Evolutionary conservation across 768 basidiomycete species (phyloP).

Genomic region (Nidula microcarpa): DNA sequence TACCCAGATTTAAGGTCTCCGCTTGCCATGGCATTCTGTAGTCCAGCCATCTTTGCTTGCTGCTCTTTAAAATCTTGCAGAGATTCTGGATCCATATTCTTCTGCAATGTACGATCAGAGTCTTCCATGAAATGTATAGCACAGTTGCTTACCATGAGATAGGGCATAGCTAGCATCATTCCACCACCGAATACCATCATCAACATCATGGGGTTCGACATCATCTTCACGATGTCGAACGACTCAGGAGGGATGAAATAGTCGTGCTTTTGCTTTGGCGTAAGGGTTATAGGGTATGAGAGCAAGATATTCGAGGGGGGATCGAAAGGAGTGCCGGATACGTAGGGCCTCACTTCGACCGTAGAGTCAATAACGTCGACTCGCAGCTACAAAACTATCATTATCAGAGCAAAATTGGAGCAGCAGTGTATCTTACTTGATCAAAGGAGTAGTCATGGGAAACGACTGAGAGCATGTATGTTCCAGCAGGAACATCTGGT

Average conservation of each 20-base stretch:
- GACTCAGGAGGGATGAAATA: conserved; percentile 71
- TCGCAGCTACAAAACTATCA: conserved; percentile 62
- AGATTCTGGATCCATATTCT: conserved; percentile 71
- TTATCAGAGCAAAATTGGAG: conserved; percentile 3
- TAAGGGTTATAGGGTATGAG: conserved; percentile 58
- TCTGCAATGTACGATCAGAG: conserved; percentile 34
- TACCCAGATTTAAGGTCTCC: conserved; percentile 63
- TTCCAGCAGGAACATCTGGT: conserved; percentile 64
- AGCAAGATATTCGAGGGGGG: conserved; percentile 53
- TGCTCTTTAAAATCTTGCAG: conserved; percentile 62
- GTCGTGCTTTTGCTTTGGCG: conserved; percentile 48
- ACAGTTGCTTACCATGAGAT: conserved; percentile 55
- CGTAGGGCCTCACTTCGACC: conserved; percentile 57
- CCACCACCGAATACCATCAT: conserved; percentile 65
- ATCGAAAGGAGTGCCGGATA: conserved; percentile 65
- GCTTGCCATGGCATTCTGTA: conserved; percentile 54
- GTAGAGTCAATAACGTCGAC: conserved; percentile 52
- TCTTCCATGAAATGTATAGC: conserved; percentile 2
- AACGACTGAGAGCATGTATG: conserved; percentile 64
- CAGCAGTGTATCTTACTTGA: conserved; percentile 38
- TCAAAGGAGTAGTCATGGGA: conserved; percentile 71
- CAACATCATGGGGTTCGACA: conserved; percentile 83
- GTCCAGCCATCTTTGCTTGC: conserved; percentile 50
- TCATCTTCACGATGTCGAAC: conserved; percentile 73
- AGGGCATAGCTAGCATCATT: conserved; percentile 73